These are phyloP conservation scores for Gaeumannomyces tritici DNA, from an alignment of 2,329 filamentous ascomycete genomes.

Conservation along the genomic window DNA sequence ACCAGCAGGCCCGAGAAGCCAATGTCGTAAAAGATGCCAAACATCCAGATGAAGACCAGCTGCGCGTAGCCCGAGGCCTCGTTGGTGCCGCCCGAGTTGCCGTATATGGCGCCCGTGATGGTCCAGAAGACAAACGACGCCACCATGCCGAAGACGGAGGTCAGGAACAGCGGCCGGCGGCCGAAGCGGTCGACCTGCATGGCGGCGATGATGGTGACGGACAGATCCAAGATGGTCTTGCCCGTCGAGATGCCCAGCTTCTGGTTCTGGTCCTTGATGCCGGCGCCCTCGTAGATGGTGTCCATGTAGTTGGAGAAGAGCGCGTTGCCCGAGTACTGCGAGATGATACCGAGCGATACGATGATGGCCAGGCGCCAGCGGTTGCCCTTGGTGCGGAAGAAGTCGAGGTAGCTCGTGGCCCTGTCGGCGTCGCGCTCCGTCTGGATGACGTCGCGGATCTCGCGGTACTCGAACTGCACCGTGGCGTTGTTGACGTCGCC, in stretches of 20 bases:
- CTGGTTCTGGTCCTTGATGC: conserved; percentile 45
- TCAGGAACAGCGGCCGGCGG: conserved; percentile 43
- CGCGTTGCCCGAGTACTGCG: conserved; percentile 59
- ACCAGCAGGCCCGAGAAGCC: conserved; percentile 49
- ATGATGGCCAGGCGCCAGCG: conserved; percentile 53
- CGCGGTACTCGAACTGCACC: conserved; percentile 56
- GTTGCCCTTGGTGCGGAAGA: conserved; percentile 54
- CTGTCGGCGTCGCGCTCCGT: conserved; percentile 42
- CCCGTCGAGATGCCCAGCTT: conserved; percentile 47
- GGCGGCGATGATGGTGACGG: conserved; percentile 44
- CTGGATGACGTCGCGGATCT: conserved; percentile 55
- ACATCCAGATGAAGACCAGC: conserved; percentile 50
- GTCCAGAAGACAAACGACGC: conserved; percentile 40
- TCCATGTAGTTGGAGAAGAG: conserved; percentile 60
- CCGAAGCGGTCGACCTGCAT: conserved; percentile 39
- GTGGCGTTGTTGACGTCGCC: conserved; percentile 46
- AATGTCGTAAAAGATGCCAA: conserved; percentile 50
- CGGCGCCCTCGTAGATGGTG: conserved; percentile 50
- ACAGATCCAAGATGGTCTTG: conserved; percentile 48
- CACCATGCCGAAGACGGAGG: conserved; percentile 36
- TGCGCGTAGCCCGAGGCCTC: conserved; percentile 39
- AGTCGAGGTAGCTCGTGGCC: conserved; percentile 47
- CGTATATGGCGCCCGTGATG: conserved; percentile 40
- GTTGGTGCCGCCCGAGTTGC: conserved; percentile 31
- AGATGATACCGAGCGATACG: conserved; percentile 55